Evolutionary conservation across 805 yeast species (phyloP), one percentile per base, ranked within the genome.

Genomic region (Ogataea naganishii): DNA sequence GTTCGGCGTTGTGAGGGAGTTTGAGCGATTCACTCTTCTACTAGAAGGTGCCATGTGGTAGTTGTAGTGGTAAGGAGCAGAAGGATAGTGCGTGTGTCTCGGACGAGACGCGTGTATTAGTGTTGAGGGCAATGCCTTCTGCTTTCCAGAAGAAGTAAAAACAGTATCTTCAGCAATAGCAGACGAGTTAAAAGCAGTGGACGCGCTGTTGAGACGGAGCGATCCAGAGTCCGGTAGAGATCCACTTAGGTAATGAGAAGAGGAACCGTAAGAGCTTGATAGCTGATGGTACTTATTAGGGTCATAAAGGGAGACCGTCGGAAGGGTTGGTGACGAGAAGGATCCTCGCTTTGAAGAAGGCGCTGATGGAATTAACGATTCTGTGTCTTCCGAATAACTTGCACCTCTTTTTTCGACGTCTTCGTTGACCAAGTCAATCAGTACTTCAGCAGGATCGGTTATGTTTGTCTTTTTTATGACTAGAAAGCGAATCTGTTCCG

Each of bases 401-500:
- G 47, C 39, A 4, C 53, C 53, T 20, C 64, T 43, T 24, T 53
- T 48, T 27, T 43, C 39, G 13, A 41, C 39, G 40, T 74, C 80
- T 22, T 73, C 79, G 22, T 64, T 57, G 3, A 75, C 76, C 30
- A 76, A 54, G 27, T 66, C 60, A 24, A 65, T 60, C 20, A 73
- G 47, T 3, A 76, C 46, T 37, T 76, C 81, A 6, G 60, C 60
- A 6, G 76, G 66, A 41, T 68, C 75, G 23, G 57, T 56, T 8
- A 75, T 49, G 36, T 66, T 68, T 2, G 70, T 53, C 38, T 68
- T 68, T 34, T 72, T 63, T 17, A 77, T 56, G 3, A 72, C 72
- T 32, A 76, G 54, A 24, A 73, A 69, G 32, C 76, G 58, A 22
- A 76, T 53, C 34, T 59, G 68, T 30, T 71, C 76, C 36, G 79